These are phyloP conservation scores for Anthoceros angustus DNA, from an alignment of 225 moss, liverwort and hornwort genomes.

Conservation along the genomic window DNA sequence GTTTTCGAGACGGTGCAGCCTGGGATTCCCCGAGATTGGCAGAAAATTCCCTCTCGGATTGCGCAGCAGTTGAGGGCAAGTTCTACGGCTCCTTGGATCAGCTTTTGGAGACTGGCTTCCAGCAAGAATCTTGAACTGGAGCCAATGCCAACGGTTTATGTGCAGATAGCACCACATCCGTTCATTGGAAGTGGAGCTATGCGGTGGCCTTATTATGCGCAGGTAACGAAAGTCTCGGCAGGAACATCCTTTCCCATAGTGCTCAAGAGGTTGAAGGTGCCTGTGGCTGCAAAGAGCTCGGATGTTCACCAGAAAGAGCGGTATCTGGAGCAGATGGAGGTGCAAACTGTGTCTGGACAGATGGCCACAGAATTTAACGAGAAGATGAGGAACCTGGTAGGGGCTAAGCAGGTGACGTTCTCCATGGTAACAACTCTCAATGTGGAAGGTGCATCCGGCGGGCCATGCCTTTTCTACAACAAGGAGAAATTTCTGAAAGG, in stretches of 20 bases:
- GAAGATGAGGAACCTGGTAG: background rate
- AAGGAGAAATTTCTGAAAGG: background rate
- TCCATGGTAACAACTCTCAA: background rate
- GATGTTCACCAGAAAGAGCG: conserved; percentile 22
- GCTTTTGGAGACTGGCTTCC: conserved; percentile 45
- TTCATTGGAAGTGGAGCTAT: conserved; percentile 78
- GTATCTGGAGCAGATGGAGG: conserved; percentile 1
- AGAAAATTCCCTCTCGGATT: conserved; percentile 16
- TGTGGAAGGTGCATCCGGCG: background rate
- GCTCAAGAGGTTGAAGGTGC: conserved; percentile 4
- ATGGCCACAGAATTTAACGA: background rate
- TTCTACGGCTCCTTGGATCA: conserved; percentile 68
- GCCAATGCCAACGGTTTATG: conserved; percentile 44
- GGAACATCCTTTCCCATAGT: conserved; percentile 13
- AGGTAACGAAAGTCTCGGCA: conserved; percentile 60
- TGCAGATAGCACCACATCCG: conserved; percentile 74
- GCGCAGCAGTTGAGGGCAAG: conserved; percentile 45
- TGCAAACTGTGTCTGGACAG: background rate
- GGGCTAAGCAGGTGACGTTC: background rate
- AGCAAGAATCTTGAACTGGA: conserved; percentile 70
- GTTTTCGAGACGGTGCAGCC: conserved; percentile 59
- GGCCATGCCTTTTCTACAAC: background rate
- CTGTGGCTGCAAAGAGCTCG: conserved; percentile 52
- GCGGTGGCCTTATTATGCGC: conserved; percentile 56
- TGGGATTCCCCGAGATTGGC: conserved; percentile 22